A percentile compares a stretch with the other conserved stretches of the same genome.
These are phyloP conservation scores for Tuctoria greenei DNA, from an alignment of 176 grass and related monocot genomes.

Conservation along the genomic window DNA sequence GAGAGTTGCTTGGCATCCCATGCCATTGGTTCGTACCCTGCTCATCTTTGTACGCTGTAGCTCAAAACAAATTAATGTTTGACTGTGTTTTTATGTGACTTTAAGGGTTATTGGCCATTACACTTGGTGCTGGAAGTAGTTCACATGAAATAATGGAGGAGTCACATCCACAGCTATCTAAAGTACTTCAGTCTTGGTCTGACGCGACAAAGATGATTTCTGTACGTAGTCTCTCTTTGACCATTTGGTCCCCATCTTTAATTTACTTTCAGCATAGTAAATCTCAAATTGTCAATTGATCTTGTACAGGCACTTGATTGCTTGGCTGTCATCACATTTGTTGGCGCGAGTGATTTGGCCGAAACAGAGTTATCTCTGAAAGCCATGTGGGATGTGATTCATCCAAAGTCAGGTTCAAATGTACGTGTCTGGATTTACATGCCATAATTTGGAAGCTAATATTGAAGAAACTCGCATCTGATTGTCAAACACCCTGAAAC, in stretches of 20 bases:
- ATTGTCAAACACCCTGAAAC: not conserved
- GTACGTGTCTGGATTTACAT: slow-evolving; percentile 37
- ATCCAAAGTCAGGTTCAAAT: slow-evolving; percentile 84
- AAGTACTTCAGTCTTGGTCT: slow-evolving; percentile 52
- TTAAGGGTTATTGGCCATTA: slow-evolving; percentile 67
- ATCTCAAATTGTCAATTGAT: slow-evolving; percentile 10
- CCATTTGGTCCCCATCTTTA: slow-evolving; percentile 2
- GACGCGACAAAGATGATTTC: slow-evolving; percentile 59
- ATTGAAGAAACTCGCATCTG: not conserved
- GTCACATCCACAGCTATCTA: slow-evolving; percentile 54
- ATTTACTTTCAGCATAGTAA: slow-evolving; percentile 1
- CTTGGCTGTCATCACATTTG: slow-evolving; percentile 70
- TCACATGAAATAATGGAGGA: slow-evolving; percentile 78
- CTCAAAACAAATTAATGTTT: not conserved
- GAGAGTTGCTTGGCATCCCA: slow-evolving; percentile 68
- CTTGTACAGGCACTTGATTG: slow-evolving; percentile 66
- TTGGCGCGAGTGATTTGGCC: slow-evolving; percentile 65
- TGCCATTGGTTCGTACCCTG: slow-evolving; percentile 50
- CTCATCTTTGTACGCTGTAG: not conserved
- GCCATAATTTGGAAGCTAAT: not conserved
- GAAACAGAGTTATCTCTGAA: slow-evolving; percentile 73
- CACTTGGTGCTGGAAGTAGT: slow-evolving; percentile 53
- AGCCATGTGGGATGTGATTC: slow-evolving; percentile 83
- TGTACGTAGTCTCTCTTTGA: slow-evolving; percentile 37
- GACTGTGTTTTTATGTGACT: not conserved